Conservation (phyloP, 2,329 filamentous ascomycete genomes). For the Aspergillus sp. region DNA sequence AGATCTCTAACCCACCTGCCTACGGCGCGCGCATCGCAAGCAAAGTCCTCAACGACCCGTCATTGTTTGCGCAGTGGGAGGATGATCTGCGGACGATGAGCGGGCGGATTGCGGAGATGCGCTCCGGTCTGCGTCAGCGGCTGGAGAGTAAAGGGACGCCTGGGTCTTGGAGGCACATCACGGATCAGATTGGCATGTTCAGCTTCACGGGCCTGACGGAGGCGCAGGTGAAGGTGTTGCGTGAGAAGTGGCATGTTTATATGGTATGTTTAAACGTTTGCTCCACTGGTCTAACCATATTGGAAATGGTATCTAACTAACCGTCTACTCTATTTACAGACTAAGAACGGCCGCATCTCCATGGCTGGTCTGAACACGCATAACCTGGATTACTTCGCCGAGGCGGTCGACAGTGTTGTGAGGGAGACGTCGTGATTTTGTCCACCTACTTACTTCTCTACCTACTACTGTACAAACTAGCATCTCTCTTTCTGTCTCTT, state of each 20-base stretch:
- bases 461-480: neutral
- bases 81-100: slow-evolving; percentile 91
- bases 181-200: slow-evolving; percentile 99
- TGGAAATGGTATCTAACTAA: neutral
- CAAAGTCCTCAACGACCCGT: slow-evolving; percentile 76
- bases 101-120: slow-evolving; percentile 91
- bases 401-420: slow-evolving; percentile 84
- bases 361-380: slow-evolving; percentile 96
- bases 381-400: slow-evolving; percentile 91
- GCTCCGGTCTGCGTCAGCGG: slow-evolving; percentile 71
- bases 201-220: slow-evolving; percentile 66
- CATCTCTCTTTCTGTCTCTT: neutral
- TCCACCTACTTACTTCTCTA: slow-evolving; percentile 3
- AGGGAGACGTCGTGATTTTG: slow-evolving; percentile 35
- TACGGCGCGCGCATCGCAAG: slow-evolving; percentile 90
- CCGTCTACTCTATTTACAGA: slow-evolving; percentile 43
- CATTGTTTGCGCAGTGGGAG: slow-evolving; percentile 88
- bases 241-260: slow-evolving; percentile 52
- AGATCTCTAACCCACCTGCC: slow-evolving; percentile 95
- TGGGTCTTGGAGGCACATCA: slow-evolving; percentile 94
- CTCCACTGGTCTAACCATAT: neutral
- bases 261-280: slow-evolving; percentile 37
- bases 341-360: slow-evolving; percentile 96
- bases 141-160: slow-evolving; percentile 84
- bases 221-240: slow-evolving; percentile 47